Evolutionary conservation across 805 yeast genomes (phyloP).

Genomic region (Suhomyces prunicola): DNA sequence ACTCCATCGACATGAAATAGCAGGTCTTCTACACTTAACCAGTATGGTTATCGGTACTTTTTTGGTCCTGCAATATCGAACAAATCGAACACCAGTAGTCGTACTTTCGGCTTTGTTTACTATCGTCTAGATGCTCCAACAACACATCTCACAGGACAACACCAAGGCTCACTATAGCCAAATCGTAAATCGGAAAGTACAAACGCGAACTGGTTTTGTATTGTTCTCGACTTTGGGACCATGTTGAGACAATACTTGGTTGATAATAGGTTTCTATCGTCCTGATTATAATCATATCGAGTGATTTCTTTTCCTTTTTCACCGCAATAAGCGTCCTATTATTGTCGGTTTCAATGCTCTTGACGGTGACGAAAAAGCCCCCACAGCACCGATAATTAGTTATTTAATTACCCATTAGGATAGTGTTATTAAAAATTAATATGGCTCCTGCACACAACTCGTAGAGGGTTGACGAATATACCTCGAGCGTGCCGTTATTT

Average conservation of each 20-base stretch:
- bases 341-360: not conserved
- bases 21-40: not conserved
- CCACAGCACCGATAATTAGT: not conserved
- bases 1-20: no score
- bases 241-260: not conserved
- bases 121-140: not conserved
- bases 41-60: not conserved
- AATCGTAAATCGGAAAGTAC: not conserved
- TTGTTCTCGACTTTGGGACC: not conserved
- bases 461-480: not conserved
- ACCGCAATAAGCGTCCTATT: not conserved
- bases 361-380: not conserved
- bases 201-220: not conserved
- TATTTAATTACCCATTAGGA: not conserved
- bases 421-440: not conserved
- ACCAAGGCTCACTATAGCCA: not conserved
- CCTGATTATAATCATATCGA: not conserved
- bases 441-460: not conserved
- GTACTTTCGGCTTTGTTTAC: not conserved
- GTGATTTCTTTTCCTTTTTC: not conserved
- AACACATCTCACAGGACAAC: not conserved
- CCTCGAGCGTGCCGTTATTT: not conserved
- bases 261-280: not conserved
- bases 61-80: not conserved
- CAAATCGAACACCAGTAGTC: not conserved